phyloP scores from a whole-genome alignment of 495 filamentous ascomycete species.

The Tuber aestivum region DNA sequence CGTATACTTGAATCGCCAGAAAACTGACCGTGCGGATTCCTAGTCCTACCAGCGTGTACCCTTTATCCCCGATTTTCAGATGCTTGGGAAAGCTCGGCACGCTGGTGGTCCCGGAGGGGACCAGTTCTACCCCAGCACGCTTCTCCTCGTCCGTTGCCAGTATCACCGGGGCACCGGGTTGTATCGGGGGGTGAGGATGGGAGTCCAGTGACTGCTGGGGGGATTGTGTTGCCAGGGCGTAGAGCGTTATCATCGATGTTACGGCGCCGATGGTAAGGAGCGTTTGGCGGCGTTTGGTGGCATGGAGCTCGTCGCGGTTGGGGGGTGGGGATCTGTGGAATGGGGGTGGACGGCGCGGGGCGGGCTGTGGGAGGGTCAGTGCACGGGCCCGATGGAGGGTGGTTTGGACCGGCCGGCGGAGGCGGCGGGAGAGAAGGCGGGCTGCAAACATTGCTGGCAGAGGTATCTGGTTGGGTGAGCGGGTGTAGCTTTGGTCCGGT shows the following conservation, averaged over 20 bases:
- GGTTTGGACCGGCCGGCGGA: conserved; percentile 39
- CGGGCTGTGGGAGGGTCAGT: conserved; percentile 10
- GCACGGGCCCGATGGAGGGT: conserved; percentile 40
- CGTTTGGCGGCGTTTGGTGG: conserved; percentile 45
- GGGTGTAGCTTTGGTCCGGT: not conserved
- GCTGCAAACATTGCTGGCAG: conserved; percentile 7
- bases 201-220: conserved; percentile 46
- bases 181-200: conserved; percentile 26
- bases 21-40: conserved; percentile 87
- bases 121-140: conserved; percentile 50
- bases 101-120: conserved; percentile 68
- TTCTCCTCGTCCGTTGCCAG: conserved; percentile 50
- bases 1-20: conserved; percentile 86
- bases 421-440: conserved; percentile 10
- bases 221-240: conserved; percentile 41
- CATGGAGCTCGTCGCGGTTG: conserved; percentile 45
- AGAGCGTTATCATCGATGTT: conserved; percentile 49
- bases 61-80: conserved; percentile 52
- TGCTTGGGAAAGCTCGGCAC: conserved; percentile 75
- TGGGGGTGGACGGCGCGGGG: conserved; percentile 18
- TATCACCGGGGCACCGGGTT: conserved; percentile 34
- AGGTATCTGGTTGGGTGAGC: not conserved
- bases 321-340: conserved; percentile 1
- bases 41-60: conserved; percentile 81
- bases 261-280: conserved; percentile 50